These are phyloP conservation scores for Megacollybia marginata DNA, from an alignment of 768 basidiomycete genomes.

Conservation along the genomic window DNA sequence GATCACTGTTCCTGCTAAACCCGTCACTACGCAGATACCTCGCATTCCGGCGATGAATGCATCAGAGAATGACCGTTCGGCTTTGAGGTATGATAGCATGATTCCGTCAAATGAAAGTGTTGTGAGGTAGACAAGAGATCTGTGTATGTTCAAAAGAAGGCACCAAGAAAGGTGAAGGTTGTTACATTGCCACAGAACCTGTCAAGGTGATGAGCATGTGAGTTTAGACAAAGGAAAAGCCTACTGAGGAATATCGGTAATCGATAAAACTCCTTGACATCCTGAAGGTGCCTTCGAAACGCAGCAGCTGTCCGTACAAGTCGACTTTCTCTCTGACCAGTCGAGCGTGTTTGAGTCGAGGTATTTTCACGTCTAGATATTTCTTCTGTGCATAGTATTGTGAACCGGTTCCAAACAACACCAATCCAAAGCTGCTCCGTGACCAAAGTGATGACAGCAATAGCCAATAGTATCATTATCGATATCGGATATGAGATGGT, in stretches of 20 bases:
- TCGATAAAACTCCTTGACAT: slow-evolving; percentile 32
- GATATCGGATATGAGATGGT: slow-evolving; percentile 15
- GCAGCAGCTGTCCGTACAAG: not conserved
- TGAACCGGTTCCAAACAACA: slow-evolving; percentile 30
- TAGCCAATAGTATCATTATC: slow-evolving; percentile 22
- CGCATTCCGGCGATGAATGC: slow-evolving; percentile 44
- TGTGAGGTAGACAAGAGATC: slow-evolving; percentile 3
- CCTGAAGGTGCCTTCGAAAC: slow-evolving; percentile 33
- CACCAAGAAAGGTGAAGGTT: slow-evolving; percentile 34
- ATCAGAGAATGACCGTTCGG: slow-evolving; percentile 31
- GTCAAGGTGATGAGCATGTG: too few species aligned
- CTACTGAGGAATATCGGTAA: slow-evolving; percentile 30
- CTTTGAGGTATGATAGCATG: slow-evolving; percentile 44
- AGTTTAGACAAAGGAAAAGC: too few species aligned
- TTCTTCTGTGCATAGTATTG: slow-evolving; percentile 21
- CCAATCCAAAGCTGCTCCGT: slow-evolving; percentile 38
- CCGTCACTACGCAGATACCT: slow-evolving; percentile 35
- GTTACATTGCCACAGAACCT: too few species aligned
- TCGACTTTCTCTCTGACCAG: not conserved
- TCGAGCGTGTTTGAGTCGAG: not conserved
- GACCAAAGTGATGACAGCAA: slow-evolving; percentile 25
- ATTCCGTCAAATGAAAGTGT: slow-evolving; percentile 36
- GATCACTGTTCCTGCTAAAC: slow-evolving; percentile 37
- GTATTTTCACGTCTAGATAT: not conserved
- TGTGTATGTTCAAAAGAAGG: slow-evolving; percentile 16